Percentiles rank a stretch among this genome's conserved stretches.
Conservation (phyloP, 345 rosid species). For the Cardamine chenopodiifolia region DNA sequence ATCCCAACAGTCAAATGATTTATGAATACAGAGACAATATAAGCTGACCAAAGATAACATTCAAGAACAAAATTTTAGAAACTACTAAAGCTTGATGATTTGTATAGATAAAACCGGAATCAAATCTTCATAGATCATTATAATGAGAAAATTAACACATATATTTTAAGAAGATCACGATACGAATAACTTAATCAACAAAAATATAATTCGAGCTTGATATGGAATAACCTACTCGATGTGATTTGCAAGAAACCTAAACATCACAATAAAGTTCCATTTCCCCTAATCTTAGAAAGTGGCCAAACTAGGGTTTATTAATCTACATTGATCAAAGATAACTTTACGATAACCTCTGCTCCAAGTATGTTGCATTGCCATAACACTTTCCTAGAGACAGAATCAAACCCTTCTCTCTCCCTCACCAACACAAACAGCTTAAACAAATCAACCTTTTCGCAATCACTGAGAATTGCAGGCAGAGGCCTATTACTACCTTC, state of each 20-base stretch:
- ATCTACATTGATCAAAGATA: not conserved
- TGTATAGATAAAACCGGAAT: not conserved
- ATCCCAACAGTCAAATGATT: too few relatives aligned
- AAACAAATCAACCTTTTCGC: conserved; percentile 59
- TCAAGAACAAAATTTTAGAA: not conserved
- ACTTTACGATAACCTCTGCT: too few relatives aligned
- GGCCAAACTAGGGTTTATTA: not conserved
- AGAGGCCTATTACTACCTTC: conserved; percentile 61
- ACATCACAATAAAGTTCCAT: not conserved
- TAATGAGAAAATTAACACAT: not conserved
- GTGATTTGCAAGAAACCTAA: not conserved
- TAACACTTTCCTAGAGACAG: conserved; percentile 52
- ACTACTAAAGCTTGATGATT: not conserved
- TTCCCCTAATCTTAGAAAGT: not conserved
- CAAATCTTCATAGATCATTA: not conserved
- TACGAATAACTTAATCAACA: not conserved
- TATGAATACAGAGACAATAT: too few relatives aligned
- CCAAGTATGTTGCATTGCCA: conserved; percentile 31
- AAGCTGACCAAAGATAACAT: not conserved
- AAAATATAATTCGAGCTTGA: not conserved
- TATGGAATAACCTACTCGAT: not conserved
- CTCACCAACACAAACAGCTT: conserved; percentile 61
- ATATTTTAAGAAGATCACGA: not conserved
- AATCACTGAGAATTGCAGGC: conserved; percentile 56
- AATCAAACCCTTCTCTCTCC: conserved; percentile 61